A percentile compares a stretch with the other conserved stretches of the same genome.
Evolutionary conservation across 139 green algal genomes (phyloP).

Genomic region (Nannochloris sp.): DNA sequence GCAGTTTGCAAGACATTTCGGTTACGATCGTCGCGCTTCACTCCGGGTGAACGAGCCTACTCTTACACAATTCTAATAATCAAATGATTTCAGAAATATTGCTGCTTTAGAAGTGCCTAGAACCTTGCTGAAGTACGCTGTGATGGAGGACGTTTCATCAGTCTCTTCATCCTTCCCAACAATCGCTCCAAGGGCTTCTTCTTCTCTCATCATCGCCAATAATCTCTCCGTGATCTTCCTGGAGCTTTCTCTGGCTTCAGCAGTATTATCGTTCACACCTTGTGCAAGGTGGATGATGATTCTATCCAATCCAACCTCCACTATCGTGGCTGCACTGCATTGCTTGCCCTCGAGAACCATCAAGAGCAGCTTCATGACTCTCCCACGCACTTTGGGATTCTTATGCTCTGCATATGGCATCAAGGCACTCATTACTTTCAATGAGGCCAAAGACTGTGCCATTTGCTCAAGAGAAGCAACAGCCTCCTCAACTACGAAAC

Average conservation of each 20-base stretch:
- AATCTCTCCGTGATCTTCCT: constrained; percentile 16
- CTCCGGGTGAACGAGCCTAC: no score
- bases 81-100: neutral
- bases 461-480: constrained; percentile 18
- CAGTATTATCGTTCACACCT: constrained; percentile 52
- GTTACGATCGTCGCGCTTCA: no score
- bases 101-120: constrained; percentile 3
- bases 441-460: constrained; percentile 10
- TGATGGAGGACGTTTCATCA: neutral
- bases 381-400: constrained; percentile 41
- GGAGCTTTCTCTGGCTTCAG: constrained; percentile 41
- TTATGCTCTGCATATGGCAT: constrained; percentile 47
- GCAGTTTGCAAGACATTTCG: no score
- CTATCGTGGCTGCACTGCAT: constrained; percentile 10
- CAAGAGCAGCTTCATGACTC: constrained; percentile 12
- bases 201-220: constrained; percentile 1
- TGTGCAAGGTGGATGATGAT: constrained; percentile 19
- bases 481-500: constrained; percentile 57
- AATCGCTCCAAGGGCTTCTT: neutral
- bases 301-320: constrained; percentile 13
- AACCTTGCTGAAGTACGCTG: neutral
- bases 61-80: constrained; percentile 3
- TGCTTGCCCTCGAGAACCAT: constrained; percentile 8
- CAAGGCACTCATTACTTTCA: constrained; percentile 19
- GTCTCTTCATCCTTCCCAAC: constrained; percentile 1